Percentiles rank a stretch among this genome's conserved stretches.
These are phyloP conservation scores for Physaria fendleri DNA, from an alignment of 345 rosid species.

Conservation along the genomic window DNA sequence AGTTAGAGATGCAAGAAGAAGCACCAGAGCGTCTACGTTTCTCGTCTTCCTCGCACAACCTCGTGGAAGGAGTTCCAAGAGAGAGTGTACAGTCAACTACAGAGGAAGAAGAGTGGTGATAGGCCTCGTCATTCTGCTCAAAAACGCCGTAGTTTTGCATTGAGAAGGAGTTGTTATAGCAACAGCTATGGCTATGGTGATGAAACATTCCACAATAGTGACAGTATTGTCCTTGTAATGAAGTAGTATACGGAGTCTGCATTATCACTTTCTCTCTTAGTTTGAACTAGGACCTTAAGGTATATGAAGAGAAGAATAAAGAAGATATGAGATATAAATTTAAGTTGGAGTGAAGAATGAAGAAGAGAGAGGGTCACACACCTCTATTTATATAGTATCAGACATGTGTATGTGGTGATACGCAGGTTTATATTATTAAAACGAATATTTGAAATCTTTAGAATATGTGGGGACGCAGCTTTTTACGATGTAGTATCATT, in stretches of 20 bases:
- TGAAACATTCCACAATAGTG: conserved; percentile 33
- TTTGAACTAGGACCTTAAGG: conserved; percentile 4
- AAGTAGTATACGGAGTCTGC: conserved; percentile 32
- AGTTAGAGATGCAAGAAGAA: conserved; percentile 43
- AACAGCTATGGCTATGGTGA: conserved; percentile 26
- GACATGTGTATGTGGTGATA: conserved; percentile 10
- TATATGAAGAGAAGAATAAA: background rate
- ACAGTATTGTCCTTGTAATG: conserved; percentile 32
- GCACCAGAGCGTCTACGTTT: conserved; percentile 32
- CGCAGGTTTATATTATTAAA: conserved; percentile 25
- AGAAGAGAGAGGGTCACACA: conserved; percentile 24
- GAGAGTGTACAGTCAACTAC: conserved; percentile 84
- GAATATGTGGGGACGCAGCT: conserved; percentile 32
- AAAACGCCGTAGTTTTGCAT: conserved; percentile 25
- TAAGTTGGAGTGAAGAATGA: conserved; percentile 26
- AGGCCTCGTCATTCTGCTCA: conserved; percentile 20
- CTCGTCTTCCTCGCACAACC: conserved; percentile 53
- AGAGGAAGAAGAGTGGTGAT: conserved; percentile 30
- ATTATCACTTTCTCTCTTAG: conserved; percentile 17
- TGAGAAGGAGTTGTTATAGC: conserved; percentile 21
- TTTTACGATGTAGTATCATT: no score
- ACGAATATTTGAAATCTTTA: no score
- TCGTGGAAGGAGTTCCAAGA: conserved; percentile 78
- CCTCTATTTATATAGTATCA: conserved; percentile 31
- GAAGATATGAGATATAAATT: conserved; percentile 7